A percentile compares a stretch with the other conserved stretches of the same genome.
Conservation (phyloP, 371 early-diverging fungal genomes). For the Phascolomyces articulosus region DNA sequence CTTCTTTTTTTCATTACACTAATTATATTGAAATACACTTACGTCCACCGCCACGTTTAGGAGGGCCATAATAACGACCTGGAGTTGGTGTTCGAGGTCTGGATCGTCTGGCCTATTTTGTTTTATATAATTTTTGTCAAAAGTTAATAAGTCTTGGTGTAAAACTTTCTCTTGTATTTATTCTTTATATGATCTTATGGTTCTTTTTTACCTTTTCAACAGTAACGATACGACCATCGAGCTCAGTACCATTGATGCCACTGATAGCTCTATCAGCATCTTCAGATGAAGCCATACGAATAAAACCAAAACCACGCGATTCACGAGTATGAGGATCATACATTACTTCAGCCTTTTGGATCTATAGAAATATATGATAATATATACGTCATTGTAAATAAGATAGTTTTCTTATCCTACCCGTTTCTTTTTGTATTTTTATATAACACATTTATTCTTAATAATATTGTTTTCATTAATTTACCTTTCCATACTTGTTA, state of each 20-base stretch:
- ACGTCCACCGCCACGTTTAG: constrained; percentile 54
- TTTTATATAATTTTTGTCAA: no score
- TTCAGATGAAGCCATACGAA: constrained; percentile 72
- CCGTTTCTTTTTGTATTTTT: no score
- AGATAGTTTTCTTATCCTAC: no score
- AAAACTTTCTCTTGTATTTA: no score
- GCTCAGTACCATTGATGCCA: constrained; percentile 64
- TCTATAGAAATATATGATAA: constrained; percentile 31
- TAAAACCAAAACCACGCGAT: constrained; percentile 86
- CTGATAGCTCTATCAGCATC: constrained; percentile 77
- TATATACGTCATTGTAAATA: no score
- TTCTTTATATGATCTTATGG: no score
- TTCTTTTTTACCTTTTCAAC: constrained; percentile 78
- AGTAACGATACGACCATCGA: constrained; percentile 75
- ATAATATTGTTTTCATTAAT: no score
- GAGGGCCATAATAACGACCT: constrained; percentile 86
- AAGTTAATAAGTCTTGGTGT: no score
- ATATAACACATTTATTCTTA: no score
- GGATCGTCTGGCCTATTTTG: constrained; percentile 64
- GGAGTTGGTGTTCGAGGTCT: constrained; percentile 87
- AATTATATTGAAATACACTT: constrained; percentile 16
- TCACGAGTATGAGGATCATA: constrained; percentile 83
- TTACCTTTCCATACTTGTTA: constrained; percentile 76
- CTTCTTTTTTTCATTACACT: no score
- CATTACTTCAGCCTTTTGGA: constrained; percentile 75